A percentile compares a stretch with the other conserved stretches of the same genome.
Conservation (phyloP, 176 grass and related monocot species). For the Thinopyrum elongatum region DNA sequence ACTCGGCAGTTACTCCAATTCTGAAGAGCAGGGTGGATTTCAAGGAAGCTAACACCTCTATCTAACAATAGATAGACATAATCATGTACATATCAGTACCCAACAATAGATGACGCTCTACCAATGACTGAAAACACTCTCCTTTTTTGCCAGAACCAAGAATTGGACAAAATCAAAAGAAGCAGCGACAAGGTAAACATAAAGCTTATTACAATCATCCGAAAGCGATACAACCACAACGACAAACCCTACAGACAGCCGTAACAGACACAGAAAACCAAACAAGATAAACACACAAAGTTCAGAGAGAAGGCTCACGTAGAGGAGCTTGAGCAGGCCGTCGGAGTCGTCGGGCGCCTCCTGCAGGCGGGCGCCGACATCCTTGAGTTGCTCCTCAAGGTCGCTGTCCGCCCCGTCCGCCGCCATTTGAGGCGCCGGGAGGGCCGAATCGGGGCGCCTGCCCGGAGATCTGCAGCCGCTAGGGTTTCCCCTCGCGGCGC, state of each 20-base stretch:
- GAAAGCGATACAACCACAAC: background rate
- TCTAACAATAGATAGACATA: no score
- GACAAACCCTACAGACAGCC: background rate
- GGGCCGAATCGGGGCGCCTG: background rate
- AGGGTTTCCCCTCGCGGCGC: constrained; percentile 45
- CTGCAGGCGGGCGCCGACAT: constrained; percentile 43
- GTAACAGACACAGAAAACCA: background rate
- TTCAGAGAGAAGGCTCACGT: constrained; percentile 31
- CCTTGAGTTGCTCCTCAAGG: constrained; percentile 38
- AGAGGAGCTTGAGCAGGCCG: constrained; percentile 56
- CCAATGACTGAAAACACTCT: background rate
- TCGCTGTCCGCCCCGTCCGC: background rate
- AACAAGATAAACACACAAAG: background rate
- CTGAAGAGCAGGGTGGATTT: background rate
- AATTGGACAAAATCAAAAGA: background rate
- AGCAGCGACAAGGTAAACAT: background rate
- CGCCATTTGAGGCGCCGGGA: constrained; percentile 24
- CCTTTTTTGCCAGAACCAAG: background rate
- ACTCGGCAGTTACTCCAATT: background rate
- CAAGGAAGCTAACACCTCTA: background rate
- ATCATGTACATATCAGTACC: background rate
- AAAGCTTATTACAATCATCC: background rate
- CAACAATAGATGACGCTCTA: background rate
- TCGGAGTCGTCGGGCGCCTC: constrained; percentile 35
- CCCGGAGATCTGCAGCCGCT: constrained; percentile 39